Conservation (phyloP, 768 basidiomycete species). For the Amanita muscaria region DNA sequence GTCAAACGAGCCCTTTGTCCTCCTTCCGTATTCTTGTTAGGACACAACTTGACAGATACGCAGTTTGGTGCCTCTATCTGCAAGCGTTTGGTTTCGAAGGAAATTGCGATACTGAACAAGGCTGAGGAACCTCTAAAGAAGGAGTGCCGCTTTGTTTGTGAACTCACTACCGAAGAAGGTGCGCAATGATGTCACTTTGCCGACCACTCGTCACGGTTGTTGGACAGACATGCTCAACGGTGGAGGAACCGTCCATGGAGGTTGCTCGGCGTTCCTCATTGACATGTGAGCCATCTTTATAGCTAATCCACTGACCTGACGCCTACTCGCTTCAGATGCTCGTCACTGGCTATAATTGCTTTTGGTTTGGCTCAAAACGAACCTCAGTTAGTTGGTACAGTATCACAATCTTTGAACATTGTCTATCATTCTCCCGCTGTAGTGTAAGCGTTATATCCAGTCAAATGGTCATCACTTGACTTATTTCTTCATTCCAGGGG, state of each 20-base stretch:
- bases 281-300: slow-evolving; percentile 31
- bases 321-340: slow-evolving; percentile 37
- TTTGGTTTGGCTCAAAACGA: slow-evolving; percentile 20
- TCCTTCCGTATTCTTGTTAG: no score
- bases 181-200: not conserved
- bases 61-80: slow-evolving; percentile 15
- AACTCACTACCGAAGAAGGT: slow-evolving; percentile 20
- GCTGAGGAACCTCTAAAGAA: slow-evolving; percentile 21
- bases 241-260: slow-evolving; percentile 40
- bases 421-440: slow-evolving; percentile 48
- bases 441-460: slow-evolving; percentile 28
- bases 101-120: slow-evolving; percentile 18
- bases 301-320: not conserved
- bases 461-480: slow-evolving; percentile 7
- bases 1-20: no score
- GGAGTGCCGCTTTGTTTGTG: slow-evolving; percentile 22
- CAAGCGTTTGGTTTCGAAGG: slow-evolving; percentile 12
- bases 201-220: not conserved
- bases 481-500: slow-evolving; percentile 30
- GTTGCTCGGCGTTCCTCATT: slow-evolving; percentile 44
- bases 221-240: slow-evolving; percentile 15
- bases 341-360: slow-evolving; percentile 37
- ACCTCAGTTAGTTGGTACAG: slow-evolving; percentile 18
- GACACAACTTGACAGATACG: no score
- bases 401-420: slow-evolving; percentile 45